phyloP scores from a whole-genome alignment of 495 filamentous ascomycete genomes.

The Opeltia flavorubescens region DNA sequence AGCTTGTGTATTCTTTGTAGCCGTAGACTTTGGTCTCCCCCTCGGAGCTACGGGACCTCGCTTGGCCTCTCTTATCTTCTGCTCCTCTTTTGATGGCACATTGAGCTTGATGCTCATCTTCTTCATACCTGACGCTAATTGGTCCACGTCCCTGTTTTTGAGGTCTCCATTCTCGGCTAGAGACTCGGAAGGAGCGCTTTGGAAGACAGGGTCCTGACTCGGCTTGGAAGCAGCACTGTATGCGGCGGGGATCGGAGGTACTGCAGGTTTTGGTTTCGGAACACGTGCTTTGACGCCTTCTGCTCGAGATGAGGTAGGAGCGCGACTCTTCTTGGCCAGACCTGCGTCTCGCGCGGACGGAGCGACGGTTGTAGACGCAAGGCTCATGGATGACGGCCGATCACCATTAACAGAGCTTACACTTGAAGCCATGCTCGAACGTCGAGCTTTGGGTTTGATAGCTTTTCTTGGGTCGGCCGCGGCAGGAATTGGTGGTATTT shows the following conservation, averaged over 20 bases:
- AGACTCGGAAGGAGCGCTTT: not conserved
- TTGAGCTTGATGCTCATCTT: conserved; percentile 58
- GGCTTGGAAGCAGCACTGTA: not conserved
- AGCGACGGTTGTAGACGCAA: conserved; percentile 24
- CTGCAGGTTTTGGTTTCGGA: conserved; percentile 30
- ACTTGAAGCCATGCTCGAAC: conserved; percentile 28
- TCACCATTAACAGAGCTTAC: conserved; percentile 15
- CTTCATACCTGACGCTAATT: conserved; percentile 51
- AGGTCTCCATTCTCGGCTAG: conserved; percentile 5
- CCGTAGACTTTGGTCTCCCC: conserved; percentile 19
- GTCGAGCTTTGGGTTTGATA: conserved; percentile 17
- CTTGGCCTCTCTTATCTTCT: conserved; percentile 42
- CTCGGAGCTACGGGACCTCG: conserved; percentile 15
- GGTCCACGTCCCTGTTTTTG: conserved; percentile 40
- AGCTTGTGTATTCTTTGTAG: conserved; percentile 12
- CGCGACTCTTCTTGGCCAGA: conserved; percentile 32
- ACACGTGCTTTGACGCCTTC: conserved; percentile 32
- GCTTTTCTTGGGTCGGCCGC: conserved; percentile 16
- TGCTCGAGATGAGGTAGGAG: conserved; percentile 24
- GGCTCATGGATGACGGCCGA: conserved; percentile 17
- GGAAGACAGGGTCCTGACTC: not conserved
- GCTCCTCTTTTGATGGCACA: conserved; percentile 55
- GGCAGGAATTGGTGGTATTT: not conserved
- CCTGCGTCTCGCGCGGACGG: conserved; percentile 19
- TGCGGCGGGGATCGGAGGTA: conserved; percentile 21